Percentiles rank a stretch among this genome's conserved stretches.
Evolutionary conservation across 805 yeast species (phyloP).

Genomic region (Saturnispora gosingensis): DNA sequence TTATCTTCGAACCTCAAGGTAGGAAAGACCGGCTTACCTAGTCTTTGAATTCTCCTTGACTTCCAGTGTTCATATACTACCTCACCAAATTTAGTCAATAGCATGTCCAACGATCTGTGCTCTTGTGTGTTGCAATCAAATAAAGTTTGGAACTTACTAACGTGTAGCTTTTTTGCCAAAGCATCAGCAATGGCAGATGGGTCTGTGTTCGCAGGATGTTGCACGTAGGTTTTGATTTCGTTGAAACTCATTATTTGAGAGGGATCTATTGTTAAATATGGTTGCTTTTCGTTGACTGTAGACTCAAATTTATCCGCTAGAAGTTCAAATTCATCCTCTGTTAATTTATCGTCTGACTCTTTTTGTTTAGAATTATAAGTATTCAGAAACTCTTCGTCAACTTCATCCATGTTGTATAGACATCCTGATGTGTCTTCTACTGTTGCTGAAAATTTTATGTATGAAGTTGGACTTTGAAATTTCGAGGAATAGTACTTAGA

Average conservation of each 20-base stretch:
- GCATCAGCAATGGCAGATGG: conserved; percentile 49
- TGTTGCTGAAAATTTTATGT: conserved; percentile 84
- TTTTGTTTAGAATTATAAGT: conserved; percentile 29
- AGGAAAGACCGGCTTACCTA: conserved; percentile 69
- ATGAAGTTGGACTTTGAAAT: conserved; percentile 65
- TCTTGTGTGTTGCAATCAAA: conserved; percentile 41
- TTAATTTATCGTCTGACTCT: conserved; percentile 31
- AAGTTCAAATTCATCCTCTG: conserved; percentile 82
- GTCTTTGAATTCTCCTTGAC: conserved; percentile 54
- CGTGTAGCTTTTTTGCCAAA: conserved; percentile 46
- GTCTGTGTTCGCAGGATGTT: conserved; percentile 36
- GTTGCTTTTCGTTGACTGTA: conserved; percentile 72
- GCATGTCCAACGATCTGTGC: conserved; percentile 36
- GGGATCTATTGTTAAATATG: conserved; percentile 74
- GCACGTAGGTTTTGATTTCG: conserved; percentile 51
- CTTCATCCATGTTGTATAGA: conserved; percentile 84
- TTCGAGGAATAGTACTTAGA: conserved; percentile 56
- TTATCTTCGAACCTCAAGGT: conserved; percentile 77
- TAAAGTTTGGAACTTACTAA: conserved; percentile 48
- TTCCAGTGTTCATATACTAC: conserved; percentile 77
- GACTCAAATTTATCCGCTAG: conserved; percentile 67
- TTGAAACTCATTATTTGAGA: conserved; percentile 58
- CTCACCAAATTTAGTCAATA: conserved; percentile 54
- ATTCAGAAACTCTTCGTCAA: conserved; percentile 60
- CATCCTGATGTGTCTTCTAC: conserved; percentile 92